Evolutionary conservation across 768 basidiomycete species (phyloP).

Genomic region (Hydnomerulius pinastri): DNA sequence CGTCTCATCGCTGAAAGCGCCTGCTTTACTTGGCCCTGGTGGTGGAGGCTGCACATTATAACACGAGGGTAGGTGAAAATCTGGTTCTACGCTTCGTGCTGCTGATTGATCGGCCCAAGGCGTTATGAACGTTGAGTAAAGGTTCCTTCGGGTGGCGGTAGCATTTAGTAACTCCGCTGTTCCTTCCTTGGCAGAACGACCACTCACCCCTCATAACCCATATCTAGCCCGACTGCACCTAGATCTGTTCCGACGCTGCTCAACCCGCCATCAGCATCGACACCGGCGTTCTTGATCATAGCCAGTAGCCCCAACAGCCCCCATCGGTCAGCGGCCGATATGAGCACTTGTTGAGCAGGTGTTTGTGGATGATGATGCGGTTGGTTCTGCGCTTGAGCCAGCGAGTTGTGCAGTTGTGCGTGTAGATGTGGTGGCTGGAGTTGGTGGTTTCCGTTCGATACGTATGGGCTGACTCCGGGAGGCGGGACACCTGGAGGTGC

Average conservation of each 20-base stretch:
- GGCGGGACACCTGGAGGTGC: slow-evolving; percentile 53
- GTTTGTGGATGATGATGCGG: slow-evolving; percentile 70
- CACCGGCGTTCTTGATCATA: slow-evolving; percentile 77
- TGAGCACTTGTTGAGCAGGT: slow-evolving; percentile 90
- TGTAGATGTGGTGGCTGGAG: slow-evolving; percentile 33
- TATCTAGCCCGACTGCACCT: slow-evolving; percentile 88
- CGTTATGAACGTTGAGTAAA: slow-evolving; percentile 93
- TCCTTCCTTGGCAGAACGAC: slow-evolving; percentile 17
- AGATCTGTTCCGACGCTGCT: slow-evolving; percentile 89
- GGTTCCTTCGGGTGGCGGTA: slow-evolving; percentile 50
- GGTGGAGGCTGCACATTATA: slow-evolving; percentile 91
- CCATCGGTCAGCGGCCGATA: slow-evolving; percentile 94
- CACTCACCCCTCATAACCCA: slow-evolving; percentile 80
- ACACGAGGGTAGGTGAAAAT: slow-evolving; percentile 87
- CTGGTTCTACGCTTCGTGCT: slow-evolving; percentile 85
- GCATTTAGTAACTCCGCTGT: slow-evolving; percentile 20
- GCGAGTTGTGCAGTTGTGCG: slow-evolving; percentile 35
- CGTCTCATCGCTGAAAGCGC: slow-evolving; percentile 92
- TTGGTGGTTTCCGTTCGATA: slow-evolving; percentile 39
- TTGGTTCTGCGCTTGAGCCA: slow-evolving; percentile 32
- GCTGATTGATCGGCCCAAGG: slow-evolving; percentile 94
- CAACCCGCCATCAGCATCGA: slow-evolving; percentile 78
- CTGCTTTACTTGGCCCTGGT: slow-evolving; percentile 77
- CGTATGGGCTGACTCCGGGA: slow-evolving; percentile 36
- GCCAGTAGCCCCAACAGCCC: slow-evolving; percentile 84